Evolutionary conservation across 495 filamentous ascomycete species (phyloP), one percentile per base, ranked within the genome.

Genomic region (Lasiosphaeris hirsuta): DNA sequence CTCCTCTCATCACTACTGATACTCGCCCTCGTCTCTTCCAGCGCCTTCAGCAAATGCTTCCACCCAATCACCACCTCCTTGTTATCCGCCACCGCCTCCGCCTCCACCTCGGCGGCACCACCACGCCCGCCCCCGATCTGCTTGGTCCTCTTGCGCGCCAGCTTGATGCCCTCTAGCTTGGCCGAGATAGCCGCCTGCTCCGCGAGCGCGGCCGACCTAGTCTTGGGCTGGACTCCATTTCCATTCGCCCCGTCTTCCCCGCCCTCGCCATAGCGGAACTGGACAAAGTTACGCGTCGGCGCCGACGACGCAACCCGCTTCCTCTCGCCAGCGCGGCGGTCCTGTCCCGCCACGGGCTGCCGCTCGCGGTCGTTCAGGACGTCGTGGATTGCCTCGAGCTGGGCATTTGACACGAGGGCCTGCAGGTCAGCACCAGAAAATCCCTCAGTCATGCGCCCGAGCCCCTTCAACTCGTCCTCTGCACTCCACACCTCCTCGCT

Each of bases 301-400:
- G 55, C 41, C 5, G 58, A 42, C 10, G 66, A 75, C 7, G 65
- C 71, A 1, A 33, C 39, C 10, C 14, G 14, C 42, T 33, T 45
- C 7, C 37, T 14, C 9, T 35, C 41, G 7, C 34, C 41, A 30
- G 23, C 23, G 30, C 34, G 30, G 14, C 35, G 37, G 33, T 41
- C 40, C 40, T 18, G 33, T 15, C 13, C 10, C 13, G 7, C 10
- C 37, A 38, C 4, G 10, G 13, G 34, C n/a, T 37, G 33, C 34
- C 61, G 62, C n/a, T 82, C 78, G 0, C 76, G 76, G 57, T 90
- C 88, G 10, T 85, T 87, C 3, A 98, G 82, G 1, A 93, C 84
- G 58, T 96, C 92, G 59, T 98, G 94, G 56, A 98, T 95, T 23
- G 94, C 94, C 71, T 97, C 95, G 6, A 98, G 78, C 70, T 98